A percentile compares a stretch with the other conserved stretches of the same genome.
Evolutionary conservation across 176 grass and related monocot species (phyloP).

Genomic region (Areca catechu): DNA sequence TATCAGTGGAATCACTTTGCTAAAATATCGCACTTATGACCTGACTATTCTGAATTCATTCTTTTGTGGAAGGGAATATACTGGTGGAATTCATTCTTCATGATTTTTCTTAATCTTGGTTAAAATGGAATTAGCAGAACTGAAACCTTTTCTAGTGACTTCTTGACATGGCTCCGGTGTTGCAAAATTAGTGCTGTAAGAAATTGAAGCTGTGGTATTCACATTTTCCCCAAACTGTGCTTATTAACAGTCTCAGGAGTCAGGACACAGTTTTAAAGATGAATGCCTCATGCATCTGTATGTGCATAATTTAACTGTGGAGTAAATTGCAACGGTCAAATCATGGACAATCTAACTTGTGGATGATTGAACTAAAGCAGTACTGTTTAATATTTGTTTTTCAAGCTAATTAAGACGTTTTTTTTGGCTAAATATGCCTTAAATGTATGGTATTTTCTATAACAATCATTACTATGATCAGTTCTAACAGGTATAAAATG

Average conservation of each 20-base stretch:
- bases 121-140: neutral
- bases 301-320: neutral
- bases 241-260: neutral
- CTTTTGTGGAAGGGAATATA: neutral
- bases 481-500: no score
- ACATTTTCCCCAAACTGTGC: neutral
- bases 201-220: neutral
- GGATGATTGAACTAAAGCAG: no score
- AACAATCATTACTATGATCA: no score
- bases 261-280: neutral
- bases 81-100: conserved; percentile 1
- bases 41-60: conserved; percentile 1
- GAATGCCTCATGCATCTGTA: neutral
- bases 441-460: no score
- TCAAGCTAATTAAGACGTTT: no score
- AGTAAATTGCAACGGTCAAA: no score
- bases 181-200: neutral
- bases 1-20: neutral
- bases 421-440: no score
- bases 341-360: no score
- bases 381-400: no score
- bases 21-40: neutral
- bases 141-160: neutral
- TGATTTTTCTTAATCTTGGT: conserved; percentile 3
- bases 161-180: no score